Evolutionary conservation across 2,329 filamentous ascomycete genomes (phyloP).

Genomic region (Colletotrichum tamarilloi): DNA sequence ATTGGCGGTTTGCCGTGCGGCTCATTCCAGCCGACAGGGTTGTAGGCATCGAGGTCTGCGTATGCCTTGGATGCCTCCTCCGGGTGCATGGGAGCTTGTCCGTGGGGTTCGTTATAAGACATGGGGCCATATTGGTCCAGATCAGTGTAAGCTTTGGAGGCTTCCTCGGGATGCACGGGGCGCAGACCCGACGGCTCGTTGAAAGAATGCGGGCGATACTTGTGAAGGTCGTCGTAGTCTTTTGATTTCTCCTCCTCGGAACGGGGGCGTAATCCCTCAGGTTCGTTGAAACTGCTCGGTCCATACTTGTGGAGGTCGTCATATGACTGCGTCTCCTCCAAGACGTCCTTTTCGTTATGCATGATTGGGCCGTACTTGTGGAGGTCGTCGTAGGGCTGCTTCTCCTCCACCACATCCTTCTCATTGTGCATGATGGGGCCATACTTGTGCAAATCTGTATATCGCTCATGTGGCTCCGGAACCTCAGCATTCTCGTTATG

Average conservation of each 20-base stretch:
- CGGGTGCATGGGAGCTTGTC: conserved; percentile 25
- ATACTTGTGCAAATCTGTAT: conserved; percentile 38
- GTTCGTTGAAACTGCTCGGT: conserved; percentile 50
- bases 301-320: conserved; percentile 51
- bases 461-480: conserved; percentile 31
- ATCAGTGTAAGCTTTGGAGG: conserved; percentile 52
- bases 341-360: conserved; percentile 50
- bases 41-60: conserved; percentile 35
- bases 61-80: conserved; percentile 33
- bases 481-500: conserved; percentile 47
- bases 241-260: conserved; percentile 53
- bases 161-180: conserved; percentile 46
- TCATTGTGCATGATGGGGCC: conserved; percentile 44
- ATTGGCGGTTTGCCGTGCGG: conserved; percentile 34
- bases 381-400: conserved; percentile 52
- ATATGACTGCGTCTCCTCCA: conserved; percentile 51
- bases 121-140: conserved; percentile 49
- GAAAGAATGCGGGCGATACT: conserved; percentile 46
- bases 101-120: conserved; percentile 38
- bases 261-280: conserved; percentile 44
- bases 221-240: conserved; percentile 49
- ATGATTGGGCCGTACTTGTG: conserved; percentile 44
- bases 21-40: conserved; percentile 40
- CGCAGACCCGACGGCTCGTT: conserved; percentile 49
- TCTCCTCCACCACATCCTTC: conserved; percentile 49